Evolutionary conservation across 2,329 filamentous ascomycete species (phyloP), one percentile per base, ranked within the genome.

Genomic region (Emergomyces pasteurianus): DNA sequence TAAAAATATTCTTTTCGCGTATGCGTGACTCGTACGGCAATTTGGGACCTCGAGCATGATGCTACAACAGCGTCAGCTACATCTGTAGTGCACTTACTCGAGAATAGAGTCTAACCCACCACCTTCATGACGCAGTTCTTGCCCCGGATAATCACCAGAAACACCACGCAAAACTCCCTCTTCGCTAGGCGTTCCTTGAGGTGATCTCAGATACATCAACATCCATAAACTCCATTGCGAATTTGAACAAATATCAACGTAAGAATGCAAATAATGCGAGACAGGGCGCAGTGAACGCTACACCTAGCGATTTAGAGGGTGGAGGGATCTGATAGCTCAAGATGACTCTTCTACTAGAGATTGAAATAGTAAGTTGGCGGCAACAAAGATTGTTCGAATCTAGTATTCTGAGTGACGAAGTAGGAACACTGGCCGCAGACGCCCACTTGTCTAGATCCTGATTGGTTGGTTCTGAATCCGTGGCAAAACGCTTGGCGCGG

Each of bases 51-150:
- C 34, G 58, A 40, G 42, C 46, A 31, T 59, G 58, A 46, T 59
- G 38, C 36, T 2, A n/a, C n/a, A n/a, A 38, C 18, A 40, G 58
- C 31, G n/a, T 34, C 43, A 59, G 58, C 42, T n/a, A 50, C 23
- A 28, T 42, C 34, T 49, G 26, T 12, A 56, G 12, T 36, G 8
- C 53, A 18, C n/a, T n/a, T n/a, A n/a, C n/a, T n/a, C n/a, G 47
- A 31, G 47, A 49, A 23, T 16, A 28, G 46, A 14, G n/a, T n/a
- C 3, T 28, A 54, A 49, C 59, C 1, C 23, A 61, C 59, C 59
- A 63, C 49, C 52, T 61, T 63, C 61, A 63, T 61, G 16, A 60
- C 58, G 56, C 61, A 61, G 28, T 23, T 46, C 21, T 58, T 58
- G 55, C 49, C 59, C 52, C 61, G 18, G 59, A 63, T 40, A 46